Evolutionary conservation across 768 basidiomycete genomes (phyloP), one percentile per base, ranked within the genome.

Genomic region (Russula vinacea): DNA sequence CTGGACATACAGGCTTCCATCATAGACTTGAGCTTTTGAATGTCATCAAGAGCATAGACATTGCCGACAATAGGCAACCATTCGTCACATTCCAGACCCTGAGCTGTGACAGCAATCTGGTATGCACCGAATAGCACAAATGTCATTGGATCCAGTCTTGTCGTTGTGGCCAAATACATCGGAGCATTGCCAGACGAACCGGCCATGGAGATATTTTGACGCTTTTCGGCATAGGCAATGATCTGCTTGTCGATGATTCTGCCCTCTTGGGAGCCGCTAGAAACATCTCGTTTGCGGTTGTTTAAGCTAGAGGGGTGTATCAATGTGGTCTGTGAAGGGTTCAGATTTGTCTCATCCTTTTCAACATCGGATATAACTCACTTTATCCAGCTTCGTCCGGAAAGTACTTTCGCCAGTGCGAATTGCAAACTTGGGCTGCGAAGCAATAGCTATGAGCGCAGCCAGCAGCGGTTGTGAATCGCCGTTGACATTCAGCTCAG

Each of bases 71-170:
- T 81, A 24, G 94, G 92, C 13, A 98, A 76, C 94, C 95, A 98
- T 50, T 84, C 85, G 71, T 98, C 95, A 71, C 92, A 94, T 70
- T 89, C 87, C 56, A 98, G 73, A 7, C 93, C 92, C 19, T 83
- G 81, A 44, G 85, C 82, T 0, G 83, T 83, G 47, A 89, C 84
- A 64, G 83, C 76, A 35, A 94, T 81, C 56, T 86, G 82, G 73
- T 92, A 85, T 0, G 93, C 94, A 7, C 94, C 95, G 70, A 98
- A 96, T 13, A 98, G 80, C 74, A 96, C 81, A 73, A 94, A 96
- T 5, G 88, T 88, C 80, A 98, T 79, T 10, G 90, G 90, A 72
- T 96, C 93, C 29, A 98, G 77, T 51, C 87, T 86, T 0, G 92
- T 94, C 14, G 92, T 94, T 39, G 82, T 85, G 55, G 93, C 82